These are phyloP conservation scores for Penicillium pancosmium DNA, from an alignment of 495 filamentous ascomycete species.

Conservation along the genomic window DNA sequence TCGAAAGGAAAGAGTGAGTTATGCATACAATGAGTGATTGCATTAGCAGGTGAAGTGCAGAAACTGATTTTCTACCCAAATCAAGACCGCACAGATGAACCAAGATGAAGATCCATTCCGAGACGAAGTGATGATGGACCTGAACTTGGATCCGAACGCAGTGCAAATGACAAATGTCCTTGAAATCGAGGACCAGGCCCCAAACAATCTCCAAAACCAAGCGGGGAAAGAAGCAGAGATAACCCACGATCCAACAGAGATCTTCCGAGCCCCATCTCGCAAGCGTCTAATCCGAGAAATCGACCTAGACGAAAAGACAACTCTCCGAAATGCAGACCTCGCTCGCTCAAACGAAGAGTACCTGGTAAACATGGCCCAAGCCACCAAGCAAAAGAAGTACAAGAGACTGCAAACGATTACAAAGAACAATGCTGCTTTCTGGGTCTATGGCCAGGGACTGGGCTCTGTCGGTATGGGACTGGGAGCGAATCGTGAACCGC, in stretches of 20 bases:
- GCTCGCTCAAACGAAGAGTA: constrained; percentile 64
- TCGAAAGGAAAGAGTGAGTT: constrained; percentile 26
- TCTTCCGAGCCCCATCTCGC: constrained; percentile 32
- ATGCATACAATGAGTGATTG: too few relatives aligned
- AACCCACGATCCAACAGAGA: constrained; percentile 2
- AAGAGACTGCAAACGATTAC: constrained; percentile 42
- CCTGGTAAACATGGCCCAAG: constrained; percentile 52
- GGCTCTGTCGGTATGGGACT: constrained; percentile 58
- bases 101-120: background rate
- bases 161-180: background rate
- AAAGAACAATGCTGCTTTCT: constrained; percentile 60
- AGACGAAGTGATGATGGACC: constrained; percentile 22
- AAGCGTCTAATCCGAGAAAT: constrained; percentile 4
- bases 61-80: background rate
- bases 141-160: constrained; percentile 21
- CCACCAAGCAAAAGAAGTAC: constrained; percentile 43
- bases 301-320: constrained; percentile 34
- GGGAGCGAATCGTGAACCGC: constrained; percentile 35
- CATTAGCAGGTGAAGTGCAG: background rate
- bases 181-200: background rate
- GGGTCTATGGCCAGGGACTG: constrained; percentile 56
- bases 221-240: background rate
- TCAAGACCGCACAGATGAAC: constrained; percentile 1
- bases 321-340: constrained; percentile 56
- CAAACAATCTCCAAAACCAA: too few relatives aligned